Evolutionary conservation across 139 green algal genomes (phyloP).

Genomic region (Bryopsis sp.): DNA sequence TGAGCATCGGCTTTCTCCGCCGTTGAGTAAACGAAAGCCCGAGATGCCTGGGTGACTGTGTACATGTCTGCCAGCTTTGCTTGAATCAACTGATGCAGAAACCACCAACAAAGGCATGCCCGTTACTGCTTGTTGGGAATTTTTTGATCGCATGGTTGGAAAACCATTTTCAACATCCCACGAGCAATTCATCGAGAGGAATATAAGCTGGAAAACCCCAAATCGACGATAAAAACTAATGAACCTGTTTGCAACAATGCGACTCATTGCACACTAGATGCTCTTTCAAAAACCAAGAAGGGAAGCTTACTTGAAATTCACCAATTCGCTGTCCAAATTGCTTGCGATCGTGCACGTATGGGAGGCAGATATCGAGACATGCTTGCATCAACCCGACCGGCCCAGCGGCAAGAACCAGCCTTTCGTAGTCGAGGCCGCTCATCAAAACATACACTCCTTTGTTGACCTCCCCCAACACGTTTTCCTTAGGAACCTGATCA

Average conservation of each 20-base stretch:
- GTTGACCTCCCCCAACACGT: conserved; percentile 74
- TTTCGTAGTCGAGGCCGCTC: conserved; percentile 83
- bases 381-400: conserved; percentile 78
- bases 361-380: conserved; percentile 54
- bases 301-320: conserved; percentile 56
- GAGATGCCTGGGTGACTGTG: conserved; percentile 31
- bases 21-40: conserved; percentile 11
- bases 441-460: conserved; percentile 81
- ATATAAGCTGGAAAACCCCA: too few relatives aligned
- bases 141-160: background rate
- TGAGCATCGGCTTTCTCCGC: conserved; percentile 24
- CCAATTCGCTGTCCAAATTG: conserved; percentile 69
- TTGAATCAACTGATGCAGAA: conserved; percentile 72
- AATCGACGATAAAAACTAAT: too few relatives aligned
- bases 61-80: conserved; percentile 96
- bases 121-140: background rate
- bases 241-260: too few relatives aligned
- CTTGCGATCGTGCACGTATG: conserved; percentile 52
- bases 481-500: conserved; percentile 60
- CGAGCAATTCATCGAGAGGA: too few relatives aligned
- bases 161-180: too few relatives aligned
- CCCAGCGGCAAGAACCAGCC: conserved; percentile 79
- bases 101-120: background rate
- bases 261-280: too few relatives aligned
- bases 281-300: too few relatives aligned